Conservation (phyloP, 2,329 filamentous ascomycete genomes). For the Rhinocladiella similis region DNA sequence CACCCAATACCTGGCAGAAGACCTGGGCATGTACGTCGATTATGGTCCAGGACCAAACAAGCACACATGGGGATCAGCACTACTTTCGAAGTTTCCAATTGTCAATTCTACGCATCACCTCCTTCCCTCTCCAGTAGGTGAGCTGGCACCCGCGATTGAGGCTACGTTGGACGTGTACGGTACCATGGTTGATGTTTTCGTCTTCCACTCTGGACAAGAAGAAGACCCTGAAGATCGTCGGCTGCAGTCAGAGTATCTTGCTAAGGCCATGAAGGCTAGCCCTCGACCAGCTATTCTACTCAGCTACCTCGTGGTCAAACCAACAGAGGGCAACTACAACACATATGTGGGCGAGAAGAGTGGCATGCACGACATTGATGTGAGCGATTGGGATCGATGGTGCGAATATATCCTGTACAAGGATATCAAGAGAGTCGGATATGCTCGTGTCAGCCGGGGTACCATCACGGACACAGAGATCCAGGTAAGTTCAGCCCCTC, state of each 20-base stretch:
- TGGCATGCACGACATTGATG: conserved; percentile 94
- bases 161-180: conserved; percentile 95
- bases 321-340: conserved; percentile 91
- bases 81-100: conserved; percentile 97
- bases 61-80: conserved; percentile 92
- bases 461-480: conserved; percentile 97
- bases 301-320: conserved; percentile 89
- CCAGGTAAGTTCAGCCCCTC: conserved; percentile 60
- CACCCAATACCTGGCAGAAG: conserved; percentile 91
- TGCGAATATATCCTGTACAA: conserved; percentile 99
- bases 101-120: conserved; percentile 95
- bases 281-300: conserved; percentile 80
- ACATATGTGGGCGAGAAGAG: conserved; percentile 84
- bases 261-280: conserved; percentile 82
- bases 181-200: conserved; percentile 85
- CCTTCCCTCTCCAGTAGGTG: conserved; percentile 87
- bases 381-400: conserved; percentile 93
- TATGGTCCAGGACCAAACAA: conserved; percentile 97
- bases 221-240: conserved; percentile 91
- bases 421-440: conserved; percentile 78
- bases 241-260: conserved; percentile 81
- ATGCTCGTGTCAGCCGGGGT: conserved; percentile 82
- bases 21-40: conserved; percentile 98
- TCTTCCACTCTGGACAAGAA: conserved; percentile 98
- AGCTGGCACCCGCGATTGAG: conserved; percentile 92